These are phyloP conservation scores for Ceratobasidium sp. DNA, from an alignment of 1,284 basidiomycete genomes.

Conservation along the genomic window DNA sequence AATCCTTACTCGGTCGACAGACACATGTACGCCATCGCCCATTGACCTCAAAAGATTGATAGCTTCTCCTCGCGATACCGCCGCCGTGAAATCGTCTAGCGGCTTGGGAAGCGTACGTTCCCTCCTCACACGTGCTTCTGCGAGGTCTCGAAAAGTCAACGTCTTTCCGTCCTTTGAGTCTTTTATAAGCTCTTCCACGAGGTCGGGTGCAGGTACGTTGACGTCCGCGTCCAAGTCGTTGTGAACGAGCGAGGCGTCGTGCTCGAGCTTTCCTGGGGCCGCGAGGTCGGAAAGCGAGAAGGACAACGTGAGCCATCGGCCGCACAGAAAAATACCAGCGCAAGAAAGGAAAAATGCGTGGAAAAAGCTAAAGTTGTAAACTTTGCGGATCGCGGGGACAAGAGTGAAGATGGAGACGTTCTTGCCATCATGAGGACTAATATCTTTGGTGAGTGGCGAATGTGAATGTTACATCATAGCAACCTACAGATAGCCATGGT, in stretches of 20 bases:
- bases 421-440: slow-evolving; percentile 9
- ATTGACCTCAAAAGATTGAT: slow-evolving; percentile 11
- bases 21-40: slow-evolving; percentile 8
- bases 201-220: background rate
- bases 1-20: background rate
- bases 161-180: slow-evolving; percentile 6
- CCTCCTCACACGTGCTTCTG: slow-evolving; percentile 3
- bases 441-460: background rate
- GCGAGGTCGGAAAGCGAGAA: slow-evolving; percentile 13
- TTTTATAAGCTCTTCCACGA: slow-evolving; percentile 10
- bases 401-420: slow-evolving; percentile 12
- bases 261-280: slow-evolving; percentile 4
- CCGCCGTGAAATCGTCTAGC: slow-evolving; percentile 5
- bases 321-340: background rate
- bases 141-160: background rate
- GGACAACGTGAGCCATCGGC: slow-evolving; percentile 1
- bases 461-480: background rate
- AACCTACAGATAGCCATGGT: slow-evolving; percentile 28
- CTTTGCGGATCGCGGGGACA: slow-evolving; percentile 7
- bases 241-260: background rate
- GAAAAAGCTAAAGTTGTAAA: slow-evolving; percentile 12
- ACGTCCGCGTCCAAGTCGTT: background rate
- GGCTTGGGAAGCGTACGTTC: background rate
- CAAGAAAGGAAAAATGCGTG: background rate
- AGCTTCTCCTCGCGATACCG: background rate